phyloP scores from a whole-genome alignment of 2,329 filamentous ascomycete species.

The Bisporella sp. region DNA sequence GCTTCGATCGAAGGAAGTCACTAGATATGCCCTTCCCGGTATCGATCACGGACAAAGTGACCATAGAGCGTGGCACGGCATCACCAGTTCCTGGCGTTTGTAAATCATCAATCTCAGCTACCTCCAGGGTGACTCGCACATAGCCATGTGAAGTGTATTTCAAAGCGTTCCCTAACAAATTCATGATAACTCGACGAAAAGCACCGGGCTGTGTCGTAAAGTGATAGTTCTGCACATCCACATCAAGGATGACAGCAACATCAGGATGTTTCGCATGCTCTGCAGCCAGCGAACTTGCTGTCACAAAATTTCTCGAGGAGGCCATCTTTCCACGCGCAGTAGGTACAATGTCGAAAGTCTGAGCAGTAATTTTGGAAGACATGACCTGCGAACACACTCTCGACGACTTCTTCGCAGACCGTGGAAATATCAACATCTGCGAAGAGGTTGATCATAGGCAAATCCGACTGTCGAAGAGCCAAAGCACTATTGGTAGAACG shows the following conservation, averaged over 20 bases:
- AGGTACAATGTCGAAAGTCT: constrained; percentile 25
- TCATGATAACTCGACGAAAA: constrained; percentile 48
- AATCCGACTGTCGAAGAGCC: constrained; percentile 20
- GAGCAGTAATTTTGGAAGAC: constrained; percentile 26
- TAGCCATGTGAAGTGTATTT: constrained; percentile 53
- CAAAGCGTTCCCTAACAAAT: constrained; percentile 54
- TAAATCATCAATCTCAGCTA: constrained; percentile 21
- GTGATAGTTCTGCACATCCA: constrained; percentile 22
- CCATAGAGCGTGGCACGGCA: constrained; percentile 17
- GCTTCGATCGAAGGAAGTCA: constrained; percentile 52
- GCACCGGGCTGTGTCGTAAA: constrained; percentile 49
- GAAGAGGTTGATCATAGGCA: constrained; percentile 28
- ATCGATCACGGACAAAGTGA: constrained; percentile 66
- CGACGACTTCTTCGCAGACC: constrained; percentile 28
- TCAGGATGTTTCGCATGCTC: constrained; percentile 10
- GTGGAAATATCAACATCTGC: constrained; percentile 26
- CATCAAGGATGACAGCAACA: constrained; percentile 24
- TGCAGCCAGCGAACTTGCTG: constrained; percentile 1
- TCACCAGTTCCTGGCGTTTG: constrained; percentile 9
- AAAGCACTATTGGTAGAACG: constrained; percentile 5
- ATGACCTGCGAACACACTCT: constrained; percentile 28
- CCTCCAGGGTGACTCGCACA: constrained; percentile 34
- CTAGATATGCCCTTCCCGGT: constrained; percentile 62
- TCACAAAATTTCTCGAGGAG: constrained; percentile 8
- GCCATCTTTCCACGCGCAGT: constrained; percentile 21